A percentile compares a stretch with the other conserved stretches of the same genome.
Evolutionary conservation across 1,284 basidiomycete species (phyloP).

Genomic region (Pyrrhoderma lamaoense): DNA sequence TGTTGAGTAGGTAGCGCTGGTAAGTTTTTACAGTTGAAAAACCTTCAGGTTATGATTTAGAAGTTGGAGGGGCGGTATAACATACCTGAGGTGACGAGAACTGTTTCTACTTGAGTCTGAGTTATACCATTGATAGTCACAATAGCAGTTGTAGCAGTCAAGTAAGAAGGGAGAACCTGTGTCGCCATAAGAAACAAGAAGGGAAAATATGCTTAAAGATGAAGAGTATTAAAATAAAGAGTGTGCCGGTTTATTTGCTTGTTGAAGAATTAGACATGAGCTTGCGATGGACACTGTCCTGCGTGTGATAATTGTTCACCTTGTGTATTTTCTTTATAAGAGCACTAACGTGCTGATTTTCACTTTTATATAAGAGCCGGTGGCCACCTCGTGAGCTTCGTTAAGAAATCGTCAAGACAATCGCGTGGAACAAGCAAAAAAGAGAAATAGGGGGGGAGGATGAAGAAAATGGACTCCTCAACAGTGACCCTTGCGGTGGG

Average conservation of each 20-base stretch:
- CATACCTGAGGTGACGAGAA: conserved; percentile 8
- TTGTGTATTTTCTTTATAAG: not conserved
- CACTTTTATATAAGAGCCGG: not conserved
- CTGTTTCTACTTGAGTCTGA: conserved; percentile 12
- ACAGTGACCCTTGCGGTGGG: not conserved
- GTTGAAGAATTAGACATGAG: not conserved
- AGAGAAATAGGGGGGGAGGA: not conserved
- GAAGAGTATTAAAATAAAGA: not conserved
- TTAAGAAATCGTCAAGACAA: conserved; percentile 6
- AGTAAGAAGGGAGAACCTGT: conserved; percentile 14
- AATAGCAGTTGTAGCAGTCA: conserved; percentile 15
- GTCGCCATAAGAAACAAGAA: conserved; percentile 12
- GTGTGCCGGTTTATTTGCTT: not conserved
- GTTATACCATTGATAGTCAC: conserved; percentile 7
- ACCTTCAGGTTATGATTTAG: too few species aligned
- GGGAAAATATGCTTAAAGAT: not conserved
- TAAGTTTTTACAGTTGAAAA: too few species aligned
- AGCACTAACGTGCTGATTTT: conserved; percentile 2
- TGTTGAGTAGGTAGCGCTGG: conserved; percentile 14
- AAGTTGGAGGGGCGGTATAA: too few species aligned
- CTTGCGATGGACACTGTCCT: too few species aligned
- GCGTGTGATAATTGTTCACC: too few species aligned
- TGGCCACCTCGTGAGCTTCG: conserved; percentile 12
- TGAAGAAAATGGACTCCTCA: not conserved
- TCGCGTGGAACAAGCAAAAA: not conserved